A percentile compares a stretch with the other conserved stretches of the same genome.
Evolutionary conservation across 345 rosid genomes (phyloP).

Genomic region (Sisymbrium irio): DNA sequence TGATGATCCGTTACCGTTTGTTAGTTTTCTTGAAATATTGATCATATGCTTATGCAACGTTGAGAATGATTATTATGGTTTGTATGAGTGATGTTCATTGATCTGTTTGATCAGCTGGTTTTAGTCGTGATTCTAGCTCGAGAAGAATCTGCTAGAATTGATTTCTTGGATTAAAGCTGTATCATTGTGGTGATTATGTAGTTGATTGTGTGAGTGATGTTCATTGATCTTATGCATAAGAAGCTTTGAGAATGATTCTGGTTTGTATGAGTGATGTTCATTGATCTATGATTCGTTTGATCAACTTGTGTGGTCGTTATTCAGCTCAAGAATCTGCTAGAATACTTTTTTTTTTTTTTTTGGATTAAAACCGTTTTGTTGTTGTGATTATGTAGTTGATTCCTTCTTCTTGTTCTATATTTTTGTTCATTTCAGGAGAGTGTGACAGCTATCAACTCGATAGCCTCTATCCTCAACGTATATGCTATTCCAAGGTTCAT

Average conservation of each 20-base stretch:
- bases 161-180: no score
- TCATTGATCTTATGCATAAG: no score
- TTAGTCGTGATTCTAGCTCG: no score
- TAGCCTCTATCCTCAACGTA: constrained; percentile 38
- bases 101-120: no score
- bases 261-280: constrained; percentile 3
- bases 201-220: no score
- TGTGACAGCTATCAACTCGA: constrained; percentile 40
- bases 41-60: no score
- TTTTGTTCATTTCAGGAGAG: constrained; percentile 39
- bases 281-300: background rate
- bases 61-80: no score
- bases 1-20: background rate
- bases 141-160: no score
- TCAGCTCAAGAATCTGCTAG: background rate
- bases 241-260: background rate
- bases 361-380: background rate
- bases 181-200: no score
- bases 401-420: background rate
- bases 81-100: no score
- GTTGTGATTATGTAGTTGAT: background rate
- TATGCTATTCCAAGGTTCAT: constrained; percentile 34
- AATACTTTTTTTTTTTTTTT: background rate
- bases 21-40: no score
- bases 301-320: background rate